These are phyloP conservation scores for Kockiozyma suomiensis DNA, from an alignment of 805 yeast genomes.

Conservation along the genomic window DNA sequence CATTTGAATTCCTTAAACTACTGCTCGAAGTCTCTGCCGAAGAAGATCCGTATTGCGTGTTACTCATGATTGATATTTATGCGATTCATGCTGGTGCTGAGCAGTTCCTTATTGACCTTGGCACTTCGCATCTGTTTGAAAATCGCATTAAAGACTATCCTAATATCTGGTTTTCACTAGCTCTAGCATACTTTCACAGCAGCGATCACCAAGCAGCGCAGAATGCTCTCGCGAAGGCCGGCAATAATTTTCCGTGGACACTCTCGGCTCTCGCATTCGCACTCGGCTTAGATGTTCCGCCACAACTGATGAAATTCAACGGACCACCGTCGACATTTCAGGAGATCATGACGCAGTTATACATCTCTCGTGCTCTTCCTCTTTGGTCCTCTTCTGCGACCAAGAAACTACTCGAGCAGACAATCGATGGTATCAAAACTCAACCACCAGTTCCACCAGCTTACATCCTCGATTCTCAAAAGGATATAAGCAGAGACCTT, in stretches of 20 bases:
- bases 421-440: constrained; percentile 7
- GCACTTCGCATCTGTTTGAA: constrained; percentile 57
- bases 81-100: constrained; percentile 67
- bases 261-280: constrained; percentile 54
- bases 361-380: constrained; percentile 31
- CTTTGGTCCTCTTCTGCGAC: constrained; percentile 35
- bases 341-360: constrained; percentile 30
- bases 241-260: constrained; percentile 58
- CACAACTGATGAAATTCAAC: constrained; percentile 22
- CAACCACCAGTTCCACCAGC: constrained; percentile 15
- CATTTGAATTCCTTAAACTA: constrained; percentile 71
- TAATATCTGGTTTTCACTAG: constrained; percentile 66
- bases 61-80: constrained; percentile 80
- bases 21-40: constrained; percentile 68
- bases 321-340: constrained; percentile 32
- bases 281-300: constrained; percentile 40
- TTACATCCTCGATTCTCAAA: constrained; percentile 1
- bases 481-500: constrained; percentile 29
- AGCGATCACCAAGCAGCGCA: constrained; percentile 52
- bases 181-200: constrained; percentile 55
- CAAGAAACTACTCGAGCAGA: constrained; percentile 23
- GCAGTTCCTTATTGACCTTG: constrained; percentile 60
- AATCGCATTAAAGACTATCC: constrained; percentile 73
- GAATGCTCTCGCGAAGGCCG: constrained; percentile 53
- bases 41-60: constrained; percentile 79